Base-by-base conservation (phyloP, 2,329 filamentous ascomycete genomes). In the Sporothrix schenckii region DNA sequence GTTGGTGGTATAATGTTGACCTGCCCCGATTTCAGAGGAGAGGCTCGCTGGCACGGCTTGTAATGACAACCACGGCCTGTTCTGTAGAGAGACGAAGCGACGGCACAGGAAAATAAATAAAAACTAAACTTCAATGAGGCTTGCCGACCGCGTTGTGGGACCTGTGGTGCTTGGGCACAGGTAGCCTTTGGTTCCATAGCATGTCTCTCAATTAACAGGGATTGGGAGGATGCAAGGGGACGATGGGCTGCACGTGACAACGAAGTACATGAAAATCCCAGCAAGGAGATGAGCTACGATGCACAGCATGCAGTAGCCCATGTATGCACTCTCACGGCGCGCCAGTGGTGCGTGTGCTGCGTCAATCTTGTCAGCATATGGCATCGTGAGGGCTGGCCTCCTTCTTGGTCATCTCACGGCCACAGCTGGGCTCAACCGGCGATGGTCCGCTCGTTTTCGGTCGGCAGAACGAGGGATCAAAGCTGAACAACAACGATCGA, bases 291-390 rank as follows among this genome's bases (percentile, higher is more conserved):
- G n/a, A 34, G 58, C 44, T 63, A 39, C 58, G 58, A 47, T 63
- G 58, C 58, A 63, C 58, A 47, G 58, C 58, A 63, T 63, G 58
- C 58, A 63, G 58, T 63, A 63, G 58, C 11, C 39, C 14, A 61
- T 60, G 56, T 61, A 47, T 61, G 39, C 58, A 61, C 58, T 63
- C 21, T 63, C 39, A 63, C 58, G 39, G 58, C 19, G 56, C n/a
- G 34, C n/a, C 19, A 16, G n/a, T 60, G 19, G 3, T 14, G 19
- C 4, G 16, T 24, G 7, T 24, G 7, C n/a, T 27, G 58, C 14
- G 58, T 21, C 58, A 63, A 63, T 63, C 39, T 44, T 24, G 7
- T 7, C 13, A 27, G 13, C 53, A 61, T 34, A 44, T 44, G n/a
- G n/a, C 56, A 61, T 44, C 9, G 50, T 10, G 21, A 53, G 50